Base-by-base conservation (phyloP, 2,329 filamentous ascomycete genomes). In the Pseudogymnoascus sp. region DNA sequence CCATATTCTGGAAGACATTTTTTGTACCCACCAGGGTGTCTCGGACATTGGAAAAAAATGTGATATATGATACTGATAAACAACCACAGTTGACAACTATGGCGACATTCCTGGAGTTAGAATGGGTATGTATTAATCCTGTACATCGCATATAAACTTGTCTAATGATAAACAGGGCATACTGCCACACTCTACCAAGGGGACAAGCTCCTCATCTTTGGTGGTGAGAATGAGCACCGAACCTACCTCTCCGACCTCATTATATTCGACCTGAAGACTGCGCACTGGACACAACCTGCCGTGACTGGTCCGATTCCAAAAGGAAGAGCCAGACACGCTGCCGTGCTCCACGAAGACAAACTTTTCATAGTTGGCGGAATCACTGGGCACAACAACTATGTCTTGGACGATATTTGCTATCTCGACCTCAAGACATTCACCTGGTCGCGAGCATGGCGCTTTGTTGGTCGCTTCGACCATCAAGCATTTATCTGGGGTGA, bases 381-480 rank as follows among this genome's bases (percentile, higher is more conserved):
- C 70, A 96, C 92, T 4, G 93, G 93, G 1, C 89, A 93, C 68
- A 92, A 95, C 68, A 96, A 91, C 72, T 88, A 91, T 70, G 93
- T 97, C 23, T 81, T 97, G 59, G 93, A 97, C 73, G 95, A 99
- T 73, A 91, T 99, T 60, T 96, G 92, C 78, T 99, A 96, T 72
- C 84, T 99, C 59, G 95, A 99, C 73, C 81, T 99, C 56, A 97
- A 96, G 79, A 97, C 95, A 1, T 97, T 91, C 82, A 96, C 93
- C 0, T 99, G 95, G 95, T 97, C 93, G 63, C 87, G 91, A 64
- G 88, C 91, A 42, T 99, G 95, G 95, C 90, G 89, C 66, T 99
- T 99, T 73, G 93, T 97, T 25, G 88, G 90, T 59, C 86, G 95
- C 40, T 99, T 96, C 73, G 95, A 99, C 70, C 95, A 99, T 73